These are phyloP conservation scores for Lentinus brumalis DNA, from an alignment of 768 basidiomycete genomes.

Conservation along the genomic window DNA sequence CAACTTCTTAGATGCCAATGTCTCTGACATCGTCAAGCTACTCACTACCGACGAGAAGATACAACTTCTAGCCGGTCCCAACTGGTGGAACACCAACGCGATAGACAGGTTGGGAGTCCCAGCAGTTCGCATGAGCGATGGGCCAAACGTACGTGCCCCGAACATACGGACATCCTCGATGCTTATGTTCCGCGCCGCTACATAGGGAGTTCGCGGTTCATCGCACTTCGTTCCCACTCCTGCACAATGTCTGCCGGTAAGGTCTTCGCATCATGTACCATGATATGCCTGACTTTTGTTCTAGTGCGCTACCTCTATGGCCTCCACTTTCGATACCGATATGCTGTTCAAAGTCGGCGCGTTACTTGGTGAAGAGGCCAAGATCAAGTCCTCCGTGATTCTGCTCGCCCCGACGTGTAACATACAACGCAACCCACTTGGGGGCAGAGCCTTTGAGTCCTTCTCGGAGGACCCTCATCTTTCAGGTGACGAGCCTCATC, in stretches of 20 bases:
- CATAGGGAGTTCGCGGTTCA: conserved; percentile 66
- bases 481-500: conserved; percentile 43
- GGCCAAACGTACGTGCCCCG: conserved; percentile 51
- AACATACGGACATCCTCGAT: neutral
- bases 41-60: conserved; percentile 67
- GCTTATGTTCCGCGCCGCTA: conserved; percentile 4
- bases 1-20: conserved; percentile 54
- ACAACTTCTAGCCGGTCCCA: conserved; percentile 59
- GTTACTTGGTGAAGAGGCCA: conserved; percentile 66
- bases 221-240: conserved; percentile 66
- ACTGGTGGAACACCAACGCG: conserved; percentile 70
- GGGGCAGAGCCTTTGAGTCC: conserved; percentile 67
- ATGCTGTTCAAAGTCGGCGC: conserved; percentile 55
- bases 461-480: conserved; percentile 73
- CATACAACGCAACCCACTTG: conserved; percentile 65
- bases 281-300: conserved; percentile 3
- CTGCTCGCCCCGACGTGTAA: conserved; percentile 76
- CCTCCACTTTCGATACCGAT: conserved; percentile 67
- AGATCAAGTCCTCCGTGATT: conserved; percentile 62
- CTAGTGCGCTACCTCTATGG: conserved; percentile 70
- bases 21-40: conserved; percentile 51
- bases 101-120: conserved; percentile 64
- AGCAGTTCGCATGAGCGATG: conserved; percentile 70
- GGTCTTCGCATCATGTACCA: conserved; percentile 15
- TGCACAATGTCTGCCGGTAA: conserved; percentile 65